phyloP scores from a whole-genome alignment of 2,329 filamentous ascomycete genomes.

The Pseudogymnoascus sp. region DNA sequence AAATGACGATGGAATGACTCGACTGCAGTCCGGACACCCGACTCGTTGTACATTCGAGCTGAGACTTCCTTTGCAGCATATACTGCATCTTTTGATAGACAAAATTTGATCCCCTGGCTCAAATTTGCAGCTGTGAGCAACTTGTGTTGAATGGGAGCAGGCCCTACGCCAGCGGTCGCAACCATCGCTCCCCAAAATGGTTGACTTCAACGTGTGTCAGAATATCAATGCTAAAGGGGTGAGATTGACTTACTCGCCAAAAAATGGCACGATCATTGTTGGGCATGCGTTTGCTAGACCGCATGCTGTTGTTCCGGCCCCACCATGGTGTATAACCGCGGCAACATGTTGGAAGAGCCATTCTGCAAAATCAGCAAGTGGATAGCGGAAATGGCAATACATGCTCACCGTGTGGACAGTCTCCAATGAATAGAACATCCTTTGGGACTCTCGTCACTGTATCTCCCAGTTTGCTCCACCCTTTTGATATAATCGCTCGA shows the following conservation, averaged over 20 bases:
- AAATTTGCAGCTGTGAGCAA: constrained; percentile 31
- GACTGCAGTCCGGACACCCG: constrained; percentile 34
- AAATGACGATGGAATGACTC: constrained; percentile 36
- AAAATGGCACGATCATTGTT: constrained; percentile 36
- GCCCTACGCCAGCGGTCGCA: constrained; percentile 36
- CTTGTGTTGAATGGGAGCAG: constrained; percentile 34
- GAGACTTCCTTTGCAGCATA: constrained; percentile 31
- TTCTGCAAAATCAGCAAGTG: constrained; percentile 15
- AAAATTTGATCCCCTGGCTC: constrained; percentile 32
- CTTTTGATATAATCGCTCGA: constrained; percentile 32
- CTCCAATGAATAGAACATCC: constrained; percentile 30
- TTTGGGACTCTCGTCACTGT: constrained; percentile 23
- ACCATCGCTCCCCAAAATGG: constrained; percentile 42
- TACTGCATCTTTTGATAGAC: constrained; percentile 28
- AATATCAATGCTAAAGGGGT: neutral
- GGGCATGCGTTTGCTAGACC: constrained; percentile 32
- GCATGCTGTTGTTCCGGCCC: constrained; percentile 32
- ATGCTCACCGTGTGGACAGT: constrained; percentile 27
- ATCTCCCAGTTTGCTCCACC: constrained; percentile 33
- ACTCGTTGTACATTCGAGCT: constrained; percentile 31
- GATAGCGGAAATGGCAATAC: neutral
- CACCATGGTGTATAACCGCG: constrained; percentile 34
- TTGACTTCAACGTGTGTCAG: constrained; percentile 23
- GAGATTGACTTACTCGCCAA: constrained; percentile 30
- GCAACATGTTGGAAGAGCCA: constrained; percentile 33